Percentiles rank a stretch among this genome's conserved stretches.
Evolutionary conservation across 164 flowering plant genomes (phyloP).

Genomic region (Euptelea pleiosperma): DNA sequence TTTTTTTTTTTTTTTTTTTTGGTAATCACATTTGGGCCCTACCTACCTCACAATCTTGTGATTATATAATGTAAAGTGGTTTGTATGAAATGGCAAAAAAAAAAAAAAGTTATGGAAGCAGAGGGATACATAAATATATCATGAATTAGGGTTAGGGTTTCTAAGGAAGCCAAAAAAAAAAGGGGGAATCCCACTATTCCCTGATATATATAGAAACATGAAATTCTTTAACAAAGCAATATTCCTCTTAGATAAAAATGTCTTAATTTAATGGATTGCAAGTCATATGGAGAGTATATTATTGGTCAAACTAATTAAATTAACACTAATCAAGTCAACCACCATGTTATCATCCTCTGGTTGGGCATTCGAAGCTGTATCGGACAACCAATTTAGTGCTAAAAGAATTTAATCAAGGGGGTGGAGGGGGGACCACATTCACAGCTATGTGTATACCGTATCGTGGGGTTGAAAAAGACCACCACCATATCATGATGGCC

Average conservation of each 20-base stretch:
- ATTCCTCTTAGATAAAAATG: slow-evolving; percentile 11
- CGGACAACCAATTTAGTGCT: slow-evolving; percentile 10
- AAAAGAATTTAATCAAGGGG: no score
- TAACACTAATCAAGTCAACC: slow-evolving; percentile 16
- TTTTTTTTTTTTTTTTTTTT: no score
- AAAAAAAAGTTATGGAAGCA: no score
- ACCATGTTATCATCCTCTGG: slow-evolving; percentile 11
- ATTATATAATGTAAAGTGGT: slow-evolving; percentile 10
- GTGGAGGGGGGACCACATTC: no score
- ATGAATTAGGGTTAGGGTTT: slow-evolving; percentile 1
- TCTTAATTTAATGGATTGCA: background rate
- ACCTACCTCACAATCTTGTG: slow-evolving; percentile 16
- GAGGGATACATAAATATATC: no score
- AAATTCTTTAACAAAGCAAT: slow-evolving; percentile 4
- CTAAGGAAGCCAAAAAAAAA: background rate
- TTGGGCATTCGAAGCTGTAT: slow-evolving; percentile 8
- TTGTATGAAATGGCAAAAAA: no score
- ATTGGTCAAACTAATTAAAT: slow-evolving; percentile 21
- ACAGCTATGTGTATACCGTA: no score
- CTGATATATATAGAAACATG: background rate
- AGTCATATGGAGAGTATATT: slow-evolving; percentile 14
- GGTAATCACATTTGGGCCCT: no score
- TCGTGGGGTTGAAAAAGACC: no score
- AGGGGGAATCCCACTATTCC: background rate
- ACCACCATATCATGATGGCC: no score